Evolutionary conservation across 805 yeast genomes (phyloP), one percentile per base, ranked within the genome.

Genomic region (Vanderwaltozyma yarrowii): DNA sequence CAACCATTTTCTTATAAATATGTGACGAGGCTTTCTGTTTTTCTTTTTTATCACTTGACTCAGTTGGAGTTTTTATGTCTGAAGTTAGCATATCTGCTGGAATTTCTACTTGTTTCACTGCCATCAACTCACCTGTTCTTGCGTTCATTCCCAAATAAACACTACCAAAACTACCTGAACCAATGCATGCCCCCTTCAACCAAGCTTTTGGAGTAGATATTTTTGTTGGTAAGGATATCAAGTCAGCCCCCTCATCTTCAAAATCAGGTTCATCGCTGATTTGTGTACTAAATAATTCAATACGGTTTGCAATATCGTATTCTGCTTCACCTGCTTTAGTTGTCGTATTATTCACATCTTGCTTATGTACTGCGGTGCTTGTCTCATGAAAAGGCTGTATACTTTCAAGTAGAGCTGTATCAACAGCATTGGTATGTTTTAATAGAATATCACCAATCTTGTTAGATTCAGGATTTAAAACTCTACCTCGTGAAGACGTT

Each of bases 91-190:
- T n/a, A 14, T 37, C 38, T 19, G 45, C 38, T 16, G 52, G 69
- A 14, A 88, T 56, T 33, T 80, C 81, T 1, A 92, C 96, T 57
- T 88, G 96, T 54, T 92, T 92, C 15, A 92, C 96, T 1, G 97
- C 98, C 95, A 89, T 85, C 36, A 92, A 67, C 55, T 87, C 97
- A 31, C 98, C 98, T 0, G 95, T 87, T 25, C 80, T 61, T 1
- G 95, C 82, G 55, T 88, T 85, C 78, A 92, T 77, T 0, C 96
- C 98, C 27, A 92, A 64, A 45, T 81, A 88, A 2, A 92, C 98
- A 2, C 85, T 78, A 24, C 97, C 98, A 66, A 87, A 92, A 43
- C 94, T 80, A 3, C 98, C 98, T 9, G 89, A 79, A 0, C 98
- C 98, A 46, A 92, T 86, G 33, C 87, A 67, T 0, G 95, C 84